phyloP scores from a whole-genome alignment of 2,329 filamentous ascomycete species.

The Corinectria fuckeliana region DNA sequence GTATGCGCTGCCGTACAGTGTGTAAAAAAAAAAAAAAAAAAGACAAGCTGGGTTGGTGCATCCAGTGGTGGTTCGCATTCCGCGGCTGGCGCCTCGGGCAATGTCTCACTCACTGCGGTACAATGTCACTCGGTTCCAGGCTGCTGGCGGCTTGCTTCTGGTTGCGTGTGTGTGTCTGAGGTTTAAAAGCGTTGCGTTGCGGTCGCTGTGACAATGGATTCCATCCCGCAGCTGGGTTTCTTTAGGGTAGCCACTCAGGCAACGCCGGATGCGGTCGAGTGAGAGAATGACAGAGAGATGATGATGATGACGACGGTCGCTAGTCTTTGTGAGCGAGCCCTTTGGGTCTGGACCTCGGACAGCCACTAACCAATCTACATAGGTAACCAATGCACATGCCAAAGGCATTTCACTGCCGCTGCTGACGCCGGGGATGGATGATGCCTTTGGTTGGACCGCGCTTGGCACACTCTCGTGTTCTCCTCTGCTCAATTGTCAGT shows the following conservation, averaged over 20 bases:
- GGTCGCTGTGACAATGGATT: background rate
- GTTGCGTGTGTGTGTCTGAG: background rate
- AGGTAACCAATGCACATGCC: background rate
- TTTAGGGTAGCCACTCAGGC: background rate
- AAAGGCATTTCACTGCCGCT: no score
- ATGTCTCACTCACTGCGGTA: background rate
- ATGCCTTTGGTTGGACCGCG: background rate
- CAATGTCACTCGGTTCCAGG: background rate
- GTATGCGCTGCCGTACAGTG: constrained; percentile 9
- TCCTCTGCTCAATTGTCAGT: no score
- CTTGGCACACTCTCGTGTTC: background rate
- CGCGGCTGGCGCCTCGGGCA: background rate
- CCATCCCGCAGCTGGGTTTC: background rate
- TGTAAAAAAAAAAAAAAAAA: background rate
- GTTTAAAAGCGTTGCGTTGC: background rate
- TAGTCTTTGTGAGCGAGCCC: background rate
- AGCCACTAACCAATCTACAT: background rate
- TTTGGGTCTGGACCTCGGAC: background rate
- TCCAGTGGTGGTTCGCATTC: no score
- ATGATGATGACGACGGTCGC: background rate
- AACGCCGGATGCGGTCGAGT: background rate
- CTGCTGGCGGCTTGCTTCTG: background rate
- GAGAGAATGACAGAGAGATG: background rate
- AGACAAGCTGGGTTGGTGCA: no score
- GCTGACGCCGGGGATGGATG: no score